phyloP scores from a whole-genome alignment of 2,329 filamentous ascomycete species.

The Penicillium aurantiogriseum region DNA sequence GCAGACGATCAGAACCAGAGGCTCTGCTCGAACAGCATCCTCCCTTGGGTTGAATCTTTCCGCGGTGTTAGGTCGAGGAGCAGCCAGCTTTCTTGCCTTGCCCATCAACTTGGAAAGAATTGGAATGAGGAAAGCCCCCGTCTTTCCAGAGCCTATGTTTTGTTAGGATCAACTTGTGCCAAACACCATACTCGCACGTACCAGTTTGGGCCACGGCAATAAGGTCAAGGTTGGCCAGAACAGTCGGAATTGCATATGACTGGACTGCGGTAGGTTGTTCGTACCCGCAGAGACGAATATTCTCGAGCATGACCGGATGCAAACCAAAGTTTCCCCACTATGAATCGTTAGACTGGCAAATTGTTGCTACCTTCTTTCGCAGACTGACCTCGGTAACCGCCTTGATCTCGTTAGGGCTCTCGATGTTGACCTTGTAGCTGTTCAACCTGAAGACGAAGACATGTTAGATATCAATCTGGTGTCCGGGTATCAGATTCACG shows the following conservation, averaged over 20 bases:
- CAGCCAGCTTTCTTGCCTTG: conserved; percentile 84
- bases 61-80: conserved; percentile 64
- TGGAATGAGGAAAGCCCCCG: conserved; percentile 85
- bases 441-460: conserved; percentile 12
- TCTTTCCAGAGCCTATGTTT: conserved; percentile 86
- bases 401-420: conserved; percentile 11
- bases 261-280: conserved; percentile 79
- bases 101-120: conserved; percentile 91
- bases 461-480: neutral
- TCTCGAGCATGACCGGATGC: conserved; percentile 78
- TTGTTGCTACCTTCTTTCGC: neutral
- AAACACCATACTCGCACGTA: conserved; percentile 45
- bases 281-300: conserved; percentile 73
- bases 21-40: conserved; percentile 70
- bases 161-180: conserved; percentile 5
- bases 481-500: neutral
- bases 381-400: conserved; percentile 12
- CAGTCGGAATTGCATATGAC: conserved; percentile 76
- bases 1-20: conserved; percentile 78
- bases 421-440: conserved; percentile 3
- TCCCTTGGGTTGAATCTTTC: conserved; percentile 52
- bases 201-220: conserved; percentile 92
- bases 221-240: conserved; percentile 73
- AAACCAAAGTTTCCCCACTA: conserved; percentile 75
- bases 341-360: conserved; percentile 24